These are phyloP conservation scores for Macadamia tetraphylla DNA, from an alignment of 164 flowering plant genomes.

Conservation along the genomic window DNA sequence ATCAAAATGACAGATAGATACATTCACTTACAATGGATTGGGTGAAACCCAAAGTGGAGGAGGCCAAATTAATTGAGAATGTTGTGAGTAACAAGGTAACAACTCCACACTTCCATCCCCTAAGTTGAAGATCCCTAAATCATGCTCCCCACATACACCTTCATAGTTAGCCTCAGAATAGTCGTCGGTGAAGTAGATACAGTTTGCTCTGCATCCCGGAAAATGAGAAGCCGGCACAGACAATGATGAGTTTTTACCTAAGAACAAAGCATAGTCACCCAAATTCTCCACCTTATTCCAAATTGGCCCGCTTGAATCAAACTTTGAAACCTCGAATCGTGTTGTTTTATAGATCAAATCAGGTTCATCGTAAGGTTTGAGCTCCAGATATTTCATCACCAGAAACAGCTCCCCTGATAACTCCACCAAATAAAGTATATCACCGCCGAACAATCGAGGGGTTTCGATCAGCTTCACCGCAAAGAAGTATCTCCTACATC, in stretches of 20 bases:
- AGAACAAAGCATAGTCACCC: conserved; percentile 36
- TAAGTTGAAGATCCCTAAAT: conserved; percentile 41
- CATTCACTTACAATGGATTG: conserved; percentile 21
- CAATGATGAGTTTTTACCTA: conserved; percentile 50
- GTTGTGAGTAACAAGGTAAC: conserved; percentile 29
- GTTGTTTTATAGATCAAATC: conserved; percentile 28
- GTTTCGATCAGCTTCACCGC: conserved; percentile 25
- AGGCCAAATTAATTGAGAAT: conserved; percentile 19
- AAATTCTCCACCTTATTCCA: conserved; percentile 35
- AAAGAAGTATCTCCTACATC: conserved; percentile 20
- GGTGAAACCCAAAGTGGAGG: conserved; percentile 54
- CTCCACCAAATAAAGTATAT: conserved; percentile 43
- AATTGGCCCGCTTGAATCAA: conserved; percentile 18
- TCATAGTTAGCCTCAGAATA: conserved; percentile 36
- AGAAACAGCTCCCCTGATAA: conserved; percentile 35
- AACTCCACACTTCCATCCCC: conserved; percentile 32
- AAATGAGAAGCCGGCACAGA: conserved; percentile 35
- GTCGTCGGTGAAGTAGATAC: conserved; percentile 56
- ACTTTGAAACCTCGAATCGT: conserved; percentile 32
- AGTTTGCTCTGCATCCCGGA: conserved; percentile 32
- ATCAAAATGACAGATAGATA: neutral
- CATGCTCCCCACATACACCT: conserved; percentile 30
- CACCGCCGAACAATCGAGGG: conserved; percentile 23
- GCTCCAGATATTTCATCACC: conserved; percentile 35
- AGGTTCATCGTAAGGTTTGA: conserved; percentile 16